phyloP scores from a whole-genome alignment of 2,329 filamentous ascomycete species.

The Fusarium chlamydosporum region DNA sequence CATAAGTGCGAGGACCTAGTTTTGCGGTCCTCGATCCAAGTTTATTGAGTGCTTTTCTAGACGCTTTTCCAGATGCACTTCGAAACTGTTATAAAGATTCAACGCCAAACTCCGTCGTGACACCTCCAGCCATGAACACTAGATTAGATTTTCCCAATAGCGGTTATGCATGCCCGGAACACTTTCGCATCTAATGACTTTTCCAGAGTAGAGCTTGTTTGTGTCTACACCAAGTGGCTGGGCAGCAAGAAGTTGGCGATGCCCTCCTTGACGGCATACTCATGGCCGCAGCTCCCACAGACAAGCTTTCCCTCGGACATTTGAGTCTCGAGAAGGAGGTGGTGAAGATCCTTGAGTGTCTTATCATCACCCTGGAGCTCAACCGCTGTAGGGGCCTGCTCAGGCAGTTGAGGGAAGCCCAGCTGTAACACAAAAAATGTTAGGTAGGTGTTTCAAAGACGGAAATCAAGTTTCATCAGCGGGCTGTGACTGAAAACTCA shows the following conservation, averaged over 20 bases:
- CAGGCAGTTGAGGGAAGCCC: slow-evolving; percentile 81
- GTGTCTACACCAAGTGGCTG: slow-evolving; percentile 80
- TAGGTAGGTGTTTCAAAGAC: slow-evolving; percentile 23
- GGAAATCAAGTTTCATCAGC: slow-evolving; percentile 4
- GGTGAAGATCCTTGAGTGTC: slow-evolving; percentile 82
- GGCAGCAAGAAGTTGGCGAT: slow-evolving; percentile 97
- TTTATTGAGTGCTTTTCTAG: slow-evolving; percentile 35
- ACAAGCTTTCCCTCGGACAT: slow-evolving; percentile 90
- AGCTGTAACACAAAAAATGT: slow-evolving; percentile 66
- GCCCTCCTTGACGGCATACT: slow-evolving; percentile 94
- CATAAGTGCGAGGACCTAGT: slow-evolving; percentile 28
- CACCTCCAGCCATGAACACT: slow-evolving; percentile 22
- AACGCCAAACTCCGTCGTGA: slow-evolving; percentile 50
- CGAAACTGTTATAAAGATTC: slow-evolving; percentile 27
- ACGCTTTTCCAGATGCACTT: slow-evolving; percentile 33
- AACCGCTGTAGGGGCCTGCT: slow-evolving; percentile 72
- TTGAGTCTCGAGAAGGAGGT: slow-evolving; percentile 87
- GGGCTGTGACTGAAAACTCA: slow-evolving; percentile 57
- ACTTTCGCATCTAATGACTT: background rate
- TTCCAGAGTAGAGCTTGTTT: background rate
- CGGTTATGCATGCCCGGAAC: slow-evolving; percentile 4
- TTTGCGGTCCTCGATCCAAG: slow-evolving; percentile 21
- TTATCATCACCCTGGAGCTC: slow-evolving; percentile 76
- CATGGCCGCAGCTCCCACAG: slow-evolving; percentile 91
- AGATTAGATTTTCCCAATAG: slow-evolving; percentile 4